Conservation (phyloP, 1,284 basidiomycete species). For the Naganishia cerealis region DNA sequence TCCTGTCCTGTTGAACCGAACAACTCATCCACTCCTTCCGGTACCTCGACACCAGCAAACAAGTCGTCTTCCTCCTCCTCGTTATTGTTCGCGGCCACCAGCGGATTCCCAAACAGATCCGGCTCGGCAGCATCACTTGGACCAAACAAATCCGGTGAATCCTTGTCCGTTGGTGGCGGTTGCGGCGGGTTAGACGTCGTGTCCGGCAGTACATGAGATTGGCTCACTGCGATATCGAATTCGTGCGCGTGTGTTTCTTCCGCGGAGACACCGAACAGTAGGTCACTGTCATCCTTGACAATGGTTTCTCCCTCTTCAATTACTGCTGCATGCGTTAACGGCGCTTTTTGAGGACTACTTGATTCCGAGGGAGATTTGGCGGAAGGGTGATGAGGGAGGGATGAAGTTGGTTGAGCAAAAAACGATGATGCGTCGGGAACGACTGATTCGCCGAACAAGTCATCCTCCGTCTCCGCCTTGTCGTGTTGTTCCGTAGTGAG, state of each 20-base stretch:
- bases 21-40: not conserved
- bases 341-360: not conserved
- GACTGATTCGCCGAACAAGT: not conserved
- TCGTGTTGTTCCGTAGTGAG: not conserved
- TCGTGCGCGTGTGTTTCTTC: constrained; percentile 3
- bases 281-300: not conserved
- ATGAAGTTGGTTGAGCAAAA: not conserved
- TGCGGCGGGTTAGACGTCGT: not conserved
- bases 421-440: not conserved
- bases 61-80: constrained; percentile 15
- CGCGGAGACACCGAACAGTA: not conserved
- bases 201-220: not conserved
- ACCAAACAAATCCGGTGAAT: constrained; percentile 16
- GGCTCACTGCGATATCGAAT: constrained; percentile 27
- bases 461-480: not conserved
- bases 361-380: not conserved
- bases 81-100: not conserved
- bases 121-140: constrained; percentile 9
- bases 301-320: constrained; percentile 2
- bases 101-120: constrained; percentile 20
- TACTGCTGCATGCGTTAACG: not conserved
- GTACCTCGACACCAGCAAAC: not conserved
- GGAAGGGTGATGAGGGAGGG: not conserved
- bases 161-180: not conserved
- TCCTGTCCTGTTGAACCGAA: constrained; percentile 5